Base-by-base conservation (phyloP, 2,329 filamentous ascomycete genomes). In the Clarireedia paspali region DNA sequence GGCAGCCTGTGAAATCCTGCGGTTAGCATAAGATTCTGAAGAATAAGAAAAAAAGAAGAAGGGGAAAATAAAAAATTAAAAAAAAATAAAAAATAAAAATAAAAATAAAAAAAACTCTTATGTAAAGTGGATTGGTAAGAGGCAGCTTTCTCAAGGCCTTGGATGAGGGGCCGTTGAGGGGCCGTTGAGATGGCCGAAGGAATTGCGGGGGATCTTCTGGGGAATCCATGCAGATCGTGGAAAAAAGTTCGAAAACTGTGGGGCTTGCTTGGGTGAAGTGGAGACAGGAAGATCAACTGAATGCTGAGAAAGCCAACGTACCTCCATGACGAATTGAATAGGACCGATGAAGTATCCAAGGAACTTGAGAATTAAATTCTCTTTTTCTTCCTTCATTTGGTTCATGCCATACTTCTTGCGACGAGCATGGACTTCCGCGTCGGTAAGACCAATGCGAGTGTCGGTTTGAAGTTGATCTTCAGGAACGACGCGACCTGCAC, bases 261-360 rank as follows among this genome's bases (percentile, higher is more conserved):
- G 47, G 50, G 53, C 47, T 27, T 45, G 36, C 24, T 17, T 27
- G n/a, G 48, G n/a, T 10, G 20, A 42, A n/a, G 38, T 56, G 30
- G 23, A 50, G 36, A 50, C 45, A 15, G 24, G 17, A 34, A 40
- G n/a, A 53, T 55, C 51, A 59, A 60, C 57, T 55, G 53, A 34
- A 57, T 56, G 59, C 53, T 52, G 47, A 53, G 34, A 50, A 45
- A 27, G 26, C 14, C 17, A 56, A 72, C 82, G 69, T 71, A 86
- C 87, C 84, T 92, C 88, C 90, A 95, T 95, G 70, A 95, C 90
- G 73, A 92, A 92, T 71, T 95, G 90, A 63, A 95, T 92, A 24
- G 91, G 91, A 63, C 91, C 91, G 55, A 94, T 77, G 72, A 95
- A 95, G 76, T 88, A 94, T 66, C 80, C 78, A 23, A 83, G 67